These are phyloP conservation scores for Colletotrichum sp. DNA, from an alignment of 2,329 filamentous ascomycete species.

Conservation along the genomic window DNA sequence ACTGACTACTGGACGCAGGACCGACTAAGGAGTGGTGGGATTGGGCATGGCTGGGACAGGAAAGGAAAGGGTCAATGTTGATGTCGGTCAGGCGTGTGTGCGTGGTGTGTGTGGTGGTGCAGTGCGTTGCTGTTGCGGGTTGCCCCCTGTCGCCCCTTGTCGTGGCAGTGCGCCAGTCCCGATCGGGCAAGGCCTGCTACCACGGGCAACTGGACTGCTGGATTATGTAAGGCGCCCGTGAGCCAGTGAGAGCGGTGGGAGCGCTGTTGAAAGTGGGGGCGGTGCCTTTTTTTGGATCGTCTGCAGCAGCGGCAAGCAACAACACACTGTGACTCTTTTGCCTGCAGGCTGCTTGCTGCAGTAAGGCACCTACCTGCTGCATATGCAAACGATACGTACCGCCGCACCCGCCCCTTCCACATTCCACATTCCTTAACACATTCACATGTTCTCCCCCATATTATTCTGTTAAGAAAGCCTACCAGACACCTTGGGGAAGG, in stretches of 20 bases:
- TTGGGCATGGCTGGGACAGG: conserved; percentile 21
- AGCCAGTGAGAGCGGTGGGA: background rate
- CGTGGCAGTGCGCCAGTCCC: conserved; percentile 17
- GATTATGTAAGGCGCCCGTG: background rate
- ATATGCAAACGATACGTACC: background rate
- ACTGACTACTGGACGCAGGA: background rate
- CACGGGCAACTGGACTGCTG: conserved; percentile 18
- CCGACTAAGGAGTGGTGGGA: conserved; percentile 11
- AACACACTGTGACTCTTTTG: background rate
- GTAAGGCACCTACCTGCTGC: background rate
- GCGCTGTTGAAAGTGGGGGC: background rate
- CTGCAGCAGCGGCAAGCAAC: background rate
- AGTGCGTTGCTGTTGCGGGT: conserved; percentile 20
- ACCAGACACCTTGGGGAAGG: background rate
- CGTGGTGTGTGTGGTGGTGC: background rate
- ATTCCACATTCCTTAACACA: background rate
- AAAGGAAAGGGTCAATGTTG: conserved; percentile 23
- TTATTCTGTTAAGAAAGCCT: background rate
- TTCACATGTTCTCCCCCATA: fast-evolving
- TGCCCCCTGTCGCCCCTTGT: conserved; percentile 21
- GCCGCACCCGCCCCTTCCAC: background rate
- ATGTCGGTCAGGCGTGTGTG: conserved; percentile 21
- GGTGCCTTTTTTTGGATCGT: conserved; percentile 8
- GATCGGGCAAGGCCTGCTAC: conserved; percentile 10
- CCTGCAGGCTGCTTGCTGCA: background rate